Base-by-base conservation (phyloP, 2,329 filamentous ascomycete genomes). In the Penicillium sp. region DNA sequence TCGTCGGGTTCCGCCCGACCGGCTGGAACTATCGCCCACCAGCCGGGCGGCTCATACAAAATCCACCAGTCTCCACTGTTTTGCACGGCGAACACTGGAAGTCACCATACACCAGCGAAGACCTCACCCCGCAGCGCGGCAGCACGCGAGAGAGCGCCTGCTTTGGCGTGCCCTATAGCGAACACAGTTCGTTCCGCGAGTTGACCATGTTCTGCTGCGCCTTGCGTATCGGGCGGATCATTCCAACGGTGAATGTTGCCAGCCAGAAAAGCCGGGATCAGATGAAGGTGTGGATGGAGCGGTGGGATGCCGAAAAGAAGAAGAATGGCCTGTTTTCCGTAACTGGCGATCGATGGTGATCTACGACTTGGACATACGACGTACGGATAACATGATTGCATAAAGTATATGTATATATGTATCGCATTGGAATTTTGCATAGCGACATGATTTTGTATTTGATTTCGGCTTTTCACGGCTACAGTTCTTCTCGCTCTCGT, bases 101-200 rank as follows among this genome's bases (percentile, higher is more conserved):
- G 65, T 87, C 87, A 12, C 77, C 82, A 2, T 97, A 92, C 69
- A 80, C 80, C 1, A 84, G 85, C 64, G 76, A 79, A 8, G 89
- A 97, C 56, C 81, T 99, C 39, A 80, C 85, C 0, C 87, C 91
- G 0, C 91, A 96, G 74, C 82, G 91, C 4, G 94, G 94, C 3
- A 92, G 89, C 73, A 92, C 89, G 3, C 82, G 82, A 46, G 87
- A 93, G 64, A 89, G 89, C 37, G 87, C 88, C 71, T 97, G 91
- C 71, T 96, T 95, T 64, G 92, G 91, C 0, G 94, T 97, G 2
- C 94, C 94, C 2, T 99, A 99, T 70, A 92, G 88, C 49, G 94
- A 99, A 76, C 94, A 99, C 72, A 94, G 89, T 71, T 95, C 90
- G 58, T 99, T 99, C 69, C 82, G 93, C 39, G 94, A 99, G 77